Conservation (phyloP, 306 rosid genomes). For the Hippophae rhamnoides region DNA sequence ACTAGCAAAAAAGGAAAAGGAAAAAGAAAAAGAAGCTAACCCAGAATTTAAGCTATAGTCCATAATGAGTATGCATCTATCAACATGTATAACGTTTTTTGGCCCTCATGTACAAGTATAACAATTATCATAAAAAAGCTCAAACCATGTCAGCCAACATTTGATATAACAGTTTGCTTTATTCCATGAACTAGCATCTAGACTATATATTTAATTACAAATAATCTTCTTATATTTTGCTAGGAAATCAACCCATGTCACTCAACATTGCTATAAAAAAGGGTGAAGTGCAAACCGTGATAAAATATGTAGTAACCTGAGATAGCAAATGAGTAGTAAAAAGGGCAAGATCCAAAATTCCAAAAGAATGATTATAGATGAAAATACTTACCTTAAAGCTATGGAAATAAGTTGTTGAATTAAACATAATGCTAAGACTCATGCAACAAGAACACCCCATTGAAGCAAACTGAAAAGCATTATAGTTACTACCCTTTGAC, state of each 20-base stretch:
- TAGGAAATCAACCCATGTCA: too few relatives aligned
- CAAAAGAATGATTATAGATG: not conserved
- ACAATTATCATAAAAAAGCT: not conserved
- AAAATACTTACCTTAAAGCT: slow-evolving; percentile 48
- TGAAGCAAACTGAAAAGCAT: slow-evolving; percentile 32
- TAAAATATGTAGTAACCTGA: not conserved
- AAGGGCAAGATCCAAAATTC: not conserved
- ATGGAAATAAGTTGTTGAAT: slow-evolving; percentile 46
- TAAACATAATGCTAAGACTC: slow-evolving; percentile 51
- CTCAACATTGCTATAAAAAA: not conserved
- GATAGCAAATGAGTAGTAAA: not conserved
- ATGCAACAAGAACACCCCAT: slow-evolving; percentile 32
- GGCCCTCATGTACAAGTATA: not conserved
- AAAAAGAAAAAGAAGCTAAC: not conserved
- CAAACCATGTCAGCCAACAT: not conserved
- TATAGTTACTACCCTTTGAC: slow-evolving; percentile 3
- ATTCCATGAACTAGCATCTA: not conserved
- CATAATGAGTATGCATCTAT: not conserved
- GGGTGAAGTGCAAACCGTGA: not conserved
- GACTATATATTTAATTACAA: too few relatives aligned
- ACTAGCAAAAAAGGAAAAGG: not conserved
- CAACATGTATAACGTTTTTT: not conserved
- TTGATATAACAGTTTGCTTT: not conserved
- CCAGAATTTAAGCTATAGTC: too few relatives aligned
- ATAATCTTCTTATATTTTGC: too few relatives aligned